Evolutionary conservation across 768 basidiomycete species (phyloP).

Genomic region (Macrolepiota albuminosa): DNA sequence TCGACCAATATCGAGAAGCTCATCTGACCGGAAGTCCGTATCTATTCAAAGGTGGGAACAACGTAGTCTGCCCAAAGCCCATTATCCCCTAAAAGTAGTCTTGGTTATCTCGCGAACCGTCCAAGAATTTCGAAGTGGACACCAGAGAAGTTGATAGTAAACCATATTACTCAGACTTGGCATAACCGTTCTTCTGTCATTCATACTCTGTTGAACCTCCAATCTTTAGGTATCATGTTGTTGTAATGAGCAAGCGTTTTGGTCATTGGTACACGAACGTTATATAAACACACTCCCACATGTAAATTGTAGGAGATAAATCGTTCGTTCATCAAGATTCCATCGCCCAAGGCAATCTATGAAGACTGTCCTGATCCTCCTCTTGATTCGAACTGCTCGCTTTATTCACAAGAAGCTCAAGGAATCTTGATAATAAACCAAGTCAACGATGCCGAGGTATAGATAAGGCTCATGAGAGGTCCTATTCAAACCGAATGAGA

Average conservation of each 20-base stretch:
- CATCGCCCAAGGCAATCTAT: neutral
- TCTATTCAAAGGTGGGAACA: constrained; percentile 3
- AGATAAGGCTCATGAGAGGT: neutral
- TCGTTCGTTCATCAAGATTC: neutral
- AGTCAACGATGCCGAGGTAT: neutral
- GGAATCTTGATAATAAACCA: neutral
- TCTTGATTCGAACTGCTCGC: neutral
- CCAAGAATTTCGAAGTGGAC: too few species aligned
- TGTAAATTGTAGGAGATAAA: neutral
- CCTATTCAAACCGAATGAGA: neutral
- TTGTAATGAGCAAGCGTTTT: neutral
- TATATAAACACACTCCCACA: neutral
- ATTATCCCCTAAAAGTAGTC: too few species aligned
- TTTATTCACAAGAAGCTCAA: neutral
- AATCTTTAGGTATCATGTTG: neutral
- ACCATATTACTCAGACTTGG: neutral
- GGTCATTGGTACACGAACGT: neutral
- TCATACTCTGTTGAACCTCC: neutral
- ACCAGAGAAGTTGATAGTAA: neutral
- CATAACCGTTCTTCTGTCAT: neutral
- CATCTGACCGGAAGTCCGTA: neutral
- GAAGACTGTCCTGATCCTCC: neutral
- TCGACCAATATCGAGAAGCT: neutral
- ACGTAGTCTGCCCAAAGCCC: neutral
- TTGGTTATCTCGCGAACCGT: too few species aligned